Base-by-base conservation (phyloP, 1,284 basidiomycete genomes). In the Gastroboletus turbinatus region DNA sequence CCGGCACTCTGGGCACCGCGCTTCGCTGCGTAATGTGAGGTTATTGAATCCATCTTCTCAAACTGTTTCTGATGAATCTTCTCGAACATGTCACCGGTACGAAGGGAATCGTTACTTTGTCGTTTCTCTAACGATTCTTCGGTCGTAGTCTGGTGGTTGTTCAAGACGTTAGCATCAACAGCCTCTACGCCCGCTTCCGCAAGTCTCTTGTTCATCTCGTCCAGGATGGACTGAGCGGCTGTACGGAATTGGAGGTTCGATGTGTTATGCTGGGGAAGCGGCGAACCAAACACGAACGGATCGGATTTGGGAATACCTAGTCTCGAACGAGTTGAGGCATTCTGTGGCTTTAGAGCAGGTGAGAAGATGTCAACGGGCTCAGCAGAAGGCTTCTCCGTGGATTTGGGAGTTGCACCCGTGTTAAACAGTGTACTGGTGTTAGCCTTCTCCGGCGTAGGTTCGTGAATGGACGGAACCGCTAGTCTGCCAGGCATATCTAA, bases 171-270 rank as follows among this genome's bases (percentile, higher is more conserved):
- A n/a, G 75, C 59, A 19, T 72, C 71, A 14, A 84, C 67, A 16
- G 69, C 67, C 45, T 78, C 69, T 27, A 79, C 71, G 19, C 83
- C 76, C 55, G 82, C 70, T 54, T 73, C 67, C 59, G 76, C 78
- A 9, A 92, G 78, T 2, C 87, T 82, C 47, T 78, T 75, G 67
- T 91, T 91, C 86, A 92, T 90, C 70, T 92, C 90, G 45, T 84
- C 84, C 27, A 92, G 74, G 19, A 92, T 82, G 16, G 79, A 79
- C 21, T 81, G 77, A 1, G 87, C 85, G 1, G 84, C 82, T 7
- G 74, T 71, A 50, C 78, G 77, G 69, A 91, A 88, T 56, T 85
- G 81, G 10, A 73, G 71, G 62, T 88, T 84, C 36, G 83, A 82
- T 39, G 82, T 76, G 48, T 75, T 76, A 61, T 87, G 76, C 55